Evolutionary conservation across 257 asterid species (phyloP).

Genomic region (Fraxinus cuspidata): DNA sequence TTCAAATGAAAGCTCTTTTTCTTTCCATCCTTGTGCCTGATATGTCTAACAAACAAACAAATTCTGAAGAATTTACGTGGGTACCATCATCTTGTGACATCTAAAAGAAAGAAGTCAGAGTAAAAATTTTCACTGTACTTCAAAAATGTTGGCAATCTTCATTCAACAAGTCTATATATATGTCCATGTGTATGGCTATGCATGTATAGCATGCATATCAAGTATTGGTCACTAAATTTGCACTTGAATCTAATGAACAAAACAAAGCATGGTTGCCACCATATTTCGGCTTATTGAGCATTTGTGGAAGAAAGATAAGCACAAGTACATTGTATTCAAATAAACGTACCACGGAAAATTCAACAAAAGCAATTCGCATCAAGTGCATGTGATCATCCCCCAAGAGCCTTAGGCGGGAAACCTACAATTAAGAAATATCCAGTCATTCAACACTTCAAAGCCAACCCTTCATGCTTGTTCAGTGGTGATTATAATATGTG

Average conservation of each 20-base stretch:
- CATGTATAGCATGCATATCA: not conserved
- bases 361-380: constrained; percentile 89
- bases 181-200: not conserved
- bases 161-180: too few relatives aligned
- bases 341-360: constrained; percentile 64
- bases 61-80: too few relatives aligned
- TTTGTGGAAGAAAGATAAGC: constrained; percentile 5
- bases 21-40: not conserved
- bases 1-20: not conserved
- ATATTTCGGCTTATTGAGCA: not conserved
- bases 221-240: not conserved
- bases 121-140: not conserved
- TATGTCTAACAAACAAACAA: too few relatives aligned
- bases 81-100: too few relatives aligned
- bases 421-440: constrained; percentile 42
- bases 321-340: not conserved
- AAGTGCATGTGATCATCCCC: constrained; percentile 95
- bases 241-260: not conserved
- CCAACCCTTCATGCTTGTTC: not conserved
- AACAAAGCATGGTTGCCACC: not conserved
- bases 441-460: constrained; percentile 14
- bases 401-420: constrained; percentile 91
- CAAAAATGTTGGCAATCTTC: not conserved
- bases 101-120: not conserved
- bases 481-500: too few relatives aligned